These are phyloP conservation scores for Candolleomyces eurysporus DNA, from an alignment of 768 basidiomycete species.

Conservation along the genomic window DNA sequence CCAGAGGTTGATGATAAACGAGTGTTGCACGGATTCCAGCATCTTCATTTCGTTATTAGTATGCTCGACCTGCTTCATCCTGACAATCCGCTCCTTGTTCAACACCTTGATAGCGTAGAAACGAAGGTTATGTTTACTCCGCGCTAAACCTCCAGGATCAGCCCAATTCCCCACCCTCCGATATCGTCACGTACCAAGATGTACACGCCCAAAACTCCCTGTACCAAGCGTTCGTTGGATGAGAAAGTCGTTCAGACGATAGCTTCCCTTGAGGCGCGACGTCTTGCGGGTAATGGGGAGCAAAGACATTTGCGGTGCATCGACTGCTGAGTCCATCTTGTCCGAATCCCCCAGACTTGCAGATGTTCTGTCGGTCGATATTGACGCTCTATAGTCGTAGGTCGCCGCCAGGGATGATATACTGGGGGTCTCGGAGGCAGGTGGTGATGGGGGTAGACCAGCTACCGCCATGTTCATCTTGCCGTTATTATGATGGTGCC, in stretches of 20 bases:
- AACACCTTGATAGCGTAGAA: constrained; percentile 96
- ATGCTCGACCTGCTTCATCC: constrained; percentile 94
- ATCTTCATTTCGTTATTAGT: constrained; percentile 94
- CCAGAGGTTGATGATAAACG: constrained; percentile 96
- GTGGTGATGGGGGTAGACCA: constrained; percentile 24
- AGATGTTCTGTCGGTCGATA: constrained; percentile 69
- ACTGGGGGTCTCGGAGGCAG: constrained; percentile 27
- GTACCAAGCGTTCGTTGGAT: constrained; percentile 87
- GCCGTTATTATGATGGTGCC: constrained; percentile 23
- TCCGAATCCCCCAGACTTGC: constrained; percentile 24
- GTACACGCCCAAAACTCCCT: constrained; percentile 97
- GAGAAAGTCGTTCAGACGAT: constrained; percentile 73
- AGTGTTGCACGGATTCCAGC: constrained; percentile 81
- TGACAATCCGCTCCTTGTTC: constrained; percentile 88
- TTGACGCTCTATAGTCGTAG: constrained; percentile 60
- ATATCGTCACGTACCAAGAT: constrained; percentile 59
- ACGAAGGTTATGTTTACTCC: constrained; percentile 91
- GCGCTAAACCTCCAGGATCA: constrained; percentile 46
- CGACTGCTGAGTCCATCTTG: constrained; percentile 13
- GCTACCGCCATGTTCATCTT: constrained; percentile 1
- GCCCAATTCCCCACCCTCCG: constrained; percentile 3
- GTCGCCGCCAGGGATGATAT: constrained; percentile 27
- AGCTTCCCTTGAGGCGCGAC: constrained; percentile 52
- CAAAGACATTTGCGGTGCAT: constrained; percentile 12
- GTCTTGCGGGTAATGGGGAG: no score